phyloP scores from a whole-genome alignment of 2,329 filamentous ascomycete species.

The Alternaria viburni region DNA sequence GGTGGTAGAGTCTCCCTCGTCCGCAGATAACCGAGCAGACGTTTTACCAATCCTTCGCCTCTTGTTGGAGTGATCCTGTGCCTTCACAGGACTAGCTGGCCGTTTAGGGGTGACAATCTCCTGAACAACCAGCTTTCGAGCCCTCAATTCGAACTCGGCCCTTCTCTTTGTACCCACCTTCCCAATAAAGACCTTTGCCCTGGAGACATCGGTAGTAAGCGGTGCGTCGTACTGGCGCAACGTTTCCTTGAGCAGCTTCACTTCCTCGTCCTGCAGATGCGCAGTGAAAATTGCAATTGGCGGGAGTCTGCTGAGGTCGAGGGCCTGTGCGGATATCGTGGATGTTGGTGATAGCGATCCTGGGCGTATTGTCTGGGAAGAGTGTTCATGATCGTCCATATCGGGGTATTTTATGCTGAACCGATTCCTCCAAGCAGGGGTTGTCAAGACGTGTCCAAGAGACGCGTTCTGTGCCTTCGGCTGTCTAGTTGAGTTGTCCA shows the following conservation, averaged over 20 bases:
- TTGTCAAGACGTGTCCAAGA: conserved; percentile 34
- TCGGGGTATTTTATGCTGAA: conserved; percentile 22
- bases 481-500: conserved; percentile 9
- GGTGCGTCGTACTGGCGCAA: conserved; percentile 62
- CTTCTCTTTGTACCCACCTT: conserved; percentile 73
- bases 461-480: conserved; percentile 26
- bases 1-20: conserved; percentile 28
- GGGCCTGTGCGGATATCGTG: conserved; percentile 20
- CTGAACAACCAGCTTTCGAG: conserved; percentile 66
- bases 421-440: conserved; percentile 38
- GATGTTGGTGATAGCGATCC: conserved; percentile 25
- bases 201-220: conserved; percentile 72
- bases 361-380: conserved; percentile 24
- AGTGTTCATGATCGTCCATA: conserved; percentile 28
- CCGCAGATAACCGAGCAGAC: conserved; percentile 5
- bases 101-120: conserved; percentile 49
- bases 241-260: conserved; percentile 68
- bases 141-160: conserved; percentile 78
- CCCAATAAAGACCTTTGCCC: conserved; percentile 77
- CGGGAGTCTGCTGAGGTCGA: conserved; percentile 59
- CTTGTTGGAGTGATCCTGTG: conserved; percentile 21
- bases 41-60: conserved; percentile 20
- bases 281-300: conserved; percentile 75
- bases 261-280: conserved; percentile 68
- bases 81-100: conserved; percentile 17